Evolutionary conservation across 192 early-diverging fungal genomes (phyloP), one percentile per base, ranked within the genome.

Genomic region (Umbelopsis ramanniana): DNA sequence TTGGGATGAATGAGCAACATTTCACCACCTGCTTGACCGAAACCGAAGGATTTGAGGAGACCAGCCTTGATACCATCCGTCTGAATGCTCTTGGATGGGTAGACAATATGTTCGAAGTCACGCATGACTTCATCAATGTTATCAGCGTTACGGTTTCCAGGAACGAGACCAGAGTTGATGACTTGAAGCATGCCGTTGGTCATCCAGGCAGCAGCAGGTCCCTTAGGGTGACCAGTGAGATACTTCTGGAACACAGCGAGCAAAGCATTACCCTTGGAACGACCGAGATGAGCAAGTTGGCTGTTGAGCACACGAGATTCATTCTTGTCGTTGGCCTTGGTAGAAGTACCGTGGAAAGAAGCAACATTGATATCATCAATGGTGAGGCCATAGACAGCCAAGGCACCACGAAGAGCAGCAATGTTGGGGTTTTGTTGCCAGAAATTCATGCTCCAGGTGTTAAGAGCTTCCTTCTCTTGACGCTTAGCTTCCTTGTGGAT

Each of bases 201-300:
- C 95, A 96, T 97, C 95, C 95, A 98, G 6, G 93, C 93, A 55
- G 94, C 96, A 43, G 96, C 96, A 22, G 96, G 91, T 68, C 93
- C 96, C 91, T 98, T 98, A 52, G 96, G 96, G 72, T 98, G 96
- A 69, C 96, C 96, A 40, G 96, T 98, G 60, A 98, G 85, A 77
- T 93, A 89, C 78, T 98, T 98, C 70, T 98, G 96, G 85, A 91
- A 93, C 70, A 98, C 86, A 38, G 88, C 82, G 10, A 93, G 93
- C 29, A 92, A 75, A 29, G 89, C 85, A 66, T 92, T 91, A 55
- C 96, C 96, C 67, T 84, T 89, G 46, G 90, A 86, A 69, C 96
- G 90, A 23, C 96, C 96, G 22, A 98, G 86, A 77, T 95, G 92
- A 38, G 74, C 84, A 52, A 98, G 80, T 83, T 98, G 95, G 67